Evolutionary conservation across 148 eudicot genomes (phyloP).

Genomic region (Hydrangea macrophylla): DNA sequence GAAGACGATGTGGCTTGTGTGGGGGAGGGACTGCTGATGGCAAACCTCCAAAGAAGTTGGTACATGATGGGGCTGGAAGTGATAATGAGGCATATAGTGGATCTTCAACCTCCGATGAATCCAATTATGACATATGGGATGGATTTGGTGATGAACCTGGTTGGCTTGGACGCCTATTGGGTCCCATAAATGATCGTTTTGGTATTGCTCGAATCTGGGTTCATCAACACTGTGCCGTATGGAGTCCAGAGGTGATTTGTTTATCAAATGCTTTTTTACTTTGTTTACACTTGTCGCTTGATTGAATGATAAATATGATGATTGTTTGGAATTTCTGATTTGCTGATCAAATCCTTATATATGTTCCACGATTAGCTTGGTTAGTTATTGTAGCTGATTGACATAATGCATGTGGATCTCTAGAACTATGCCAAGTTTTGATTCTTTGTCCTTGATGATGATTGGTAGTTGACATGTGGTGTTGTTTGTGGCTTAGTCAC

Average conservation of each 20-base stretch:
- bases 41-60: constrained; percentile 76
- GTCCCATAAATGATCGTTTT: constrained; percentile 84
- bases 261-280: constrained; percentile 8
- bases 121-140: constrained; percentile 76
- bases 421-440: neutral
- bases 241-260: constrained; percentile 95
- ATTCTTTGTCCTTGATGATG: no score
- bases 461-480: no score
- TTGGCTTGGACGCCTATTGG: constrained; percentile 91
- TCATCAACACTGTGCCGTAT: constrained; percentile 97
- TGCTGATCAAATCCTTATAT: neutral
- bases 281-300: neutral
- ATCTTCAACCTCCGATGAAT: constrained; percentile 80
- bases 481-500: no score
- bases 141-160: constrained; percentile 96
- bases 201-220: constrained; percentile 99
- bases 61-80: constrained; percentile 68
- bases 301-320: neutral
- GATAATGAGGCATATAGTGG: constrained; percentile 86
- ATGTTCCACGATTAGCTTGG: neutral
- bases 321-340: neutral
- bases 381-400: neutral
- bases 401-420: neutral
- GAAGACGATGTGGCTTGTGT: constrained; percentile 89
- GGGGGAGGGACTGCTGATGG: constrained; percentile 84